phyloP scores from a whole-genome alignment of 1,284 basidiomycete genomes.

The Leccinum griseonigrum region DNA sequence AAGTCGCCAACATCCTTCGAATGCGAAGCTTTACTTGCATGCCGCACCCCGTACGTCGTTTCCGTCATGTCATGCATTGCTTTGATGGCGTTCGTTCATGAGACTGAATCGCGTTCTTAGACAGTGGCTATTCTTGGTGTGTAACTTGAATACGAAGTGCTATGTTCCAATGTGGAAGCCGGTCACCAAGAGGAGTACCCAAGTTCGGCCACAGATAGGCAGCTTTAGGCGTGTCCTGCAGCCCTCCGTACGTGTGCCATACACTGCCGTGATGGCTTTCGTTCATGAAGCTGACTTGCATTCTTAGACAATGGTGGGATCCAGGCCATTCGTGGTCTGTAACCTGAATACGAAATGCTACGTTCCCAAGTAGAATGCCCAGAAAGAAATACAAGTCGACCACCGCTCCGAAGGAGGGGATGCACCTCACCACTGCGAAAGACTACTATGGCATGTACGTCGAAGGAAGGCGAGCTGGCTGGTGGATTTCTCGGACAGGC shows the following conservation, averaged over 20 bases:
- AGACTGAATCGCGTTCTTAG: not conserved
- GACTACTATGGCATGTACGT: too few relatives aligned
- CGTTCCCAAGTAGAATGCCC: not conserved
- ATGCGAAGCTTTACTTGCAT: not conserved
- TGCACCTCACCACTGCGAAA: too few relatives aligned
- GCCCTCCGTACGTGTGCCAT: not conserved
- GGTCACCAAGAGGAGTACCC: not conserved
- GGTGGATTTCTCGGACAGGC: too few relatives aligned
- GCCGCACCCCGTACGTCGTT: conserved; percentile 7
- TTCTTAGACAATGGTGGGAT: not conserved
- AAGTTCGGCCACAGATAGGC: too few relatives aligned
- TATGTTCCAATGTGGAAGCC: not conserved
- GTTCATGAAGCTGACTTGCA: not conserved
- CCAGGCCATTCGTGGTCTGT: not conserved
- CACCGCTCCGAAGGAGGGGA: too few relatives aligned
- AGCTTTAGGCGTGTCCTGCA: too few relatives aligned
- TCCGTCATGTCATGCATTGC: not conserved
- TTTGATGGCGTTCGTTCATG: not conserved
- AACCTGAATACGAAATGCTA: conserved; percentile 2
- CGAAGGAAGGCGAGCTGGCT: too few relatives aligned
- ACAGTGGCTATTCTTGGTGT: conserved; percentile 10
- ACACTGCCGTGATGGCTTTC: not conserved
- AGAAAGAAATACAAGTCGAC: not conserved
- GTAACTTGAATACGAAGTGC: conserved; percentile 1
- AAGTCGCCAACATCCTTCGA: not conserved